Conservation (phyloP, 305 asterid species). For the Galium porrigens region DNA sequence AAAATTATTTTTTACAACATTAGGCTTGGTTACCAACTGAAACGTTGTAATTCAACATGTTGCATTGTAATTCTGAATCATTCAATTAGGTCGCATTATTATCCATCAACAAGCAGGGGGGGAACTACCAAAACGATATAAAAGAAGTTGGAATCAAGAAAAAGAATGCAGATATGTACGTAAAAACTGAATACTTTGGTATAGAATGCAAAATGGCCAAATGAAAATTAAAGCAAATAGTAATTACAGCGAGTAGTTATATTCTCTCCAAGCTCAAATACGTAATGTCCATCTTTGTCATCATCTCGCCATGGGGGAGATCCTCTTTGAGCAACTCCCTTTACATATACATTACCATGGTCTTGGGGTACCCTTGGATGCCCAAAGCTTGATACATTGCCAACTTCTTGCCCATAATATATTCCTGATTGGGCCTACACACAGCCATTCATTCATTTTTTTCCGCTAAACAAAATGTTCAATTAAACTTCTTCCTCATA, state of each 20-base stretch:
- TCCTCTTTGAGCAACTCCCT: constrained; percentile 37
- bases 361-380: constrained; percentile 32
- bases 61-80: background rate
- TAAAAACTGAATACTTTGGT: constrained; percentile 11
- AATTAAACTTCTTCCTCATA: constrained; percentile 16
- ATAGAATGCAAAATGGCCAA: constrained; percentile 7
- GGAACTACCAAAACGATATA: background rate
- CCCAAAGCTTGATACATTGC: constrained; percentile 37
- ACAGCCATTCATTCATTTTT: constrained; percentile 30
- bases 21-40: background rate
- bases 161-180: background rate
- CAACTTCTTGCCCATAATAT: constrained; percentile 40
- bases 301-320: constrained; percentile 45
- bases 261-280: constrained; percentile 48
- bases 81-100: constrained; percentile 1
- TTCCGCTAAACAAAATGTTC: constrained; percentile 12
- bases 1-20: background rate
- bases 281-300: constrained; percentile 46
- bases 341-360: constrained; percentile 28
- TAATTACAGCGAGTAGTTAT: constrained; percentile 45
- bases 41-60: background rate
- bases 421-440: constrained; percentile 46
- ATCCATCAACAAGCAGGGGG: background rate
- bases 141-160: background rate
- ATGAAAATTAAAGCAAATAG: constrained; percentile 20